Conservation (phyloP, 176 grass and related monocot genomes). For the Miscanthus lutarioriparius region DNA sequence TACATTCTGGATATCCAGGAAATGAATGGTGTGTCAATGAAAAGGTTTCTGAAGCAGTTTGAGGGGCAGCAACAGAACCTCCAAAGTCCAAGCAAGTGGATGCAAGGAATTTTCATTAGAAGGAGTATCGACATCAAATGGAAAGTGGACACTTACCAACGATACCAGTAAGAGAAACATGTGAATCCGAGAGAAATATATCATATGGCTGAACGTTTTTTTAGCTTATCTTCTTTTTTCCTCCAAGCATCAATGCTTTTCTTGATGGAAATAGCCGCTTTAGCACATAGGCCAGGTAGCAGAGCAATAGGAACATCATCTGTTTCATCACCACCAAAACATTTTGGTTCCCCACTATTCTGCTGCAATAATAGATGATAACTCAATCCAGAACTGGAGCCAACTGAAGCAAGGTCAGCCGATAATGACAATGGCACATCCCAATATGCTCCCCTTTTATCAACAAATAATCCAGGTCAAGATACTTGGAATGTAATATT, state of each 20-base stretch:
- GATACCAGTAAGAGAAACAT: slow-evolving; percentile 69
- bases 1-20: slow-evolving; percentile 30
- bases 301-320: slow-evolving; percentile 61
- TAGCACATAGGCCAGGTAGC: slow-evolving; percentile 74
- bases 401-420: slow-evolving; percentile 77
- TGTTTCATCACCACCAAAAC: slow-evolving; percentile 55
- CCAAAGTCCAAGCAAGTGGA: slow-evolving; percentile 9
- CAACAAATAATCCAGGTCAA: slow-evolving; percentile 89
- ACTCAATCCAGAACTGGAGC: slow-evolving; percentile 72
- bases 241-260: slow-evolving; percentile 75
- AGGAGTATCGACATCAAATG: slow-evolving; percentile 16
- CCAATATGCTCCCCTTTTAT: slow-evolving; percentile 79
- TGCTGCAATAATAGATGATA: slow-evolving; percentile 86
- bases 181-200: slow-evolving; percentile 80
- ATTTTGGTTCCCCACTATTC: slow-evolving; percentile 77
- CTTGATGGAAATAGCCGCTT: slow-evolving; percentile 75
- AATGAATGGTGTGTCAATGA: slow-evolving; percentile 11
- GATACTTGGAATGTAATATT: slow-evolving; percentile 72
- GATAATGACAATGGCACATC: slow-evolving; percentile 83
- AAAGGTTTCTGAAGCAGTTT: not conserved
- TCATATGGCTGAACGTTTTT: slow-evolving; percentile 91
- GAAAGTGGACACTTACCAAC: slow-evolving; percentile 60
- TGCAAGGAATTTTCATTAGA: slow-evolving; percentile 8
- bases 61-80: not conserved
- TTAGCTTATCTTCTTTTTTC: slow-evolving; percentile 89